Evolutionary conservation across 2,329 filamentous ascomycete genomes (phyloP), one percentile per base, ranked within the genome.

Genomic region (Hymenoscyphus salicellus): DNA sequence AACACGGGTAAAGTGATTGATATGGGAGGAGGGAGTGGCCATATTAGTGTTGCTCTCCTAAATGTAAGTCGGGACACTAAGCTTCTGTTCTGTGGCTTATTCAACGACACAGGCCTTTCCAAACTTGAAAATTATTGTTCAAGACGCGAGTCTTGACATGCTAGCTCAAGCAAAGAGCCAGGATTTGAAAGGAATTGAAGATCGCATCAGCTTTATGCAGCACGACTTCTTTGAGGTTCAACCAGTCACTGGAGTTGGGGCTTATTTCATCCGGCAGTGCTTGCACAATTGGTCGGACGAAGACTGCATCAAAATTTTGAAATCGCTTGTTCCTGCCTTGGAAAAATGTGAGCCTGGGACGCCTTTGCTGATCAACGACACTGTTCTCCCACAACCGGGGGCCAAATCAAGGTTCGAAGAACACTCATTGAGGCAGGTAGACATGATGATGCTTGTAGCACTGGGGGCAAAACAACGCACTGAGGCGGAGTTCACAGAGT

Each of bases 281-380:
- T 67, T 79, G 28, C 79, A 80, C 65, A 79, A 81, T 62, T 79
- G 75, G 75, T 70, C 70, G 23, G 77, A 79, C 60, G 68, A 71
- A 23, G 73, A 79, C 33, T 74, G 73, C 36, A 69, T 75, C n/a
- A 70, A 66, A 8, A 78, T 80, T 33, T 68, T 80, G 46, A 66
- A 66, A 30, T 69, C 71, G 4, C 46, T 79, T 3, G 66, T 77
- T 1, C 75, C 77, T 2, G 77, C 73, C 2, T 62, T 79, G 62
- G 74, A 74, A 65, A 67, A 68, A 7, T 71, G 67, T 33, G 49
- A 41, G 8, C 62, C 66, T 7, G 72, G 69, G 1, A 77, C 75
- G 1, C 69, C 69, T 3, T 49, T 77, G 4, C 63, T 77, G 3
- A 76, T 77, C 64, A 77, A 77, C 61, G 76, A 78, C 17, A 72